phyloP scores from a whole-genome alignment of 176 grass and related monocot species.

The Oryza punctata region DNA sequence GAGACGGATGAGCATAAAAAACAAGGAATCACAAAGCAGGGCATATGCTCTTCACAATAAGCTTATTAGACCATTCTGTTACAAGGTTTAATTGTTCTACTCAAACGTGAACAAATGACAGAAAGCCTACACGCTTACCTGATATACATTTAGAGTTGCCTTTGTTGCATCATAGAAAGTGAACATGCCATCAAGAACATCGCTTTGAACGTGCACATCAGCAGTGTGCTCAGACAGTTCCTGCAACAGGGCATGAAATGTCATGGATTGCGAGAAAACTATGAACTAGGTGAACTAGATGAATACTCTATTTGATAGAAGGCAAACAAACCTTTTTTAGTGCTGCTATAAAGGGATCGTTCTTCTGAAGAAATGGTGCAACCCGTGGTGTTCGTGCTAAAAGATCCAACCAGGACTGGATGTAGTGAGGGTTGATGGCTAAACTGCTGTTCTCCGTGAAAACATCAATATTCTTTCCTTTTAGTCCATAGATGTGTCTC shows the following conservation, averaged over 20 bases:
- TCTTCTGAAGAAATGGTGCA: slow-evolving; percentile 90
- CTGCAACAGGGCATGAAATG: slow-evolving; percentile 42
- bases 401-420: slow-evolving; percentile 85
- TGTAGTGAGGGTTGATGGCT: slow-evolving; percentile 71
- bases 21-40: background rate
- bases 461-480: slow-evolving; percentile 83
- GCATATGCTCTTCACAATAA: background rate
- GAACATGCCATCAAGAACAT: slow-evolving; percentile 88
- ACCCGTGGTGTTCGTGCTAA: slow-evolving; percentile 91
- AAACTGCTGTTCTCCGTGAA: slow-evolving; percentile 88
- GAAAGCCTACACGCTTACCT: slow-evolving; percentile 54
- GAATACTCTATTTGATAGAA: background rate
- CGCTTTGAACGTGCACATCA: slow-evolving; percentile 85
- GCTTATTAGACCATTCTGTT: background rate
- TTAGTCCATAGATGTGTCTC: slow-evolving; percentile 86
- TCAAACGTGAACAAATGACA: slow-evolving; percentile 19
- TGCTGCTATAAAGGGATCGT: slow-evolving; percentile 72
- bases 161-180: slow-evolving; percentile 90
- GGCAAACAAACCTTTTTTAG: slow-evolving; percentile 65
- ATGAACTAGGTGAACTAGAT: slow-evolving; percentile 16
- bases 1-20: too few species aligned
- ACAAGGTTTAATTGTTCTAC: background rate
- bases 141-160: slow-evolving; percentile 83
- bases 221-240: slow-evolving; percentile 81
- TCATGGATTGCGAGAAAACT: slow-evolving; percentile 33